Evolutionary conservation across 345 rosid species (phyloP).

Genomic region (Eucalyptus melliodora): DNA sequence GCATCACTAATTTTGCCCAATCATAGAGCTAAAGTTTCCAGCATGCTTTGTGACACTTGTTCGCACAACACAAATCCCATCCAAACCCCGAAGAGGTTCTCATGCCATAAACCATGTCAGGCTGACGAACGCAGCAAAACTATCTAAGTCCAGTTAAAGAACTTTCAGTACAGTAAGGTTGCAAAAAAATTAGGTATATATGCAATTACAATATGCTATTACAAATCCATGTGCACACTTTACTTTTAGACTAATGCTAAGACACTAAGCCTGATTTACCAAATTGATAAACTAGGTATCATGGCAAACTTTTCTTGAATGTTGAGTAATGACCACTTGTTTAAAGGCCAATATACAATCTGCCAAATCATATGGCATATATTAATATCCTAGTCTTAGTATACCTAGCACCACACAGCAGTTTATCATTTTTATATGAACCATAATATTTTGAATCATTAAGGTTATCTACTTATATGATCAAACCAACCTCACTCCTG

Average conservation of each 20-base stretch:
- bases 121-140: not conserved
- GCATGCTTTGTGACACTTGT: not conserved
- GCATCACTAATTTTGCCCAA: not conserved
- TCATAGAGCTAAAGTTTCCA: not conserved
- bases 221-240: not conserved
- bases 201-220: not conserved
- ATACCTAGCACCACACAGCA: not conserved
- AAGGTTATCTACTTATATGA: not conserved
- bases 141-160: not conserved
- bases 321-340: too few species aligned
- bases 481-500: constrained; percentile 56
- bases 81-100: not conserved
- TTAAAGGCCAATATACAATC: not conserved
- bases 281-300: not conserved
- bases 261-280: not conserved
- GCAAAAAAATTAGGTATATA: not conserved
- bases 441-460: not conserved
- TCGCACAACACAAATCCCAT: not conserved
- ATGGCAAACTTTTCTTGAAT: not conserved
- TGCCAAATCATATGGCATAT: not conserved
- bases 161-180: not conserved
- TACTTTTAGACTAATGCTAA: not conserved
- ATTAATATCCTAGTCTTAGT: not conserved
- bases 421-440: not conserved
- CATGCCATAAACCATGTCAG: not conserved